Evolutionary conservation across 2,329 filamentous ascomycete genomes (phyloP), one percentile per base, ranked within the genome.

Genomic region (Chrysoporthe puriensis): DNA sequence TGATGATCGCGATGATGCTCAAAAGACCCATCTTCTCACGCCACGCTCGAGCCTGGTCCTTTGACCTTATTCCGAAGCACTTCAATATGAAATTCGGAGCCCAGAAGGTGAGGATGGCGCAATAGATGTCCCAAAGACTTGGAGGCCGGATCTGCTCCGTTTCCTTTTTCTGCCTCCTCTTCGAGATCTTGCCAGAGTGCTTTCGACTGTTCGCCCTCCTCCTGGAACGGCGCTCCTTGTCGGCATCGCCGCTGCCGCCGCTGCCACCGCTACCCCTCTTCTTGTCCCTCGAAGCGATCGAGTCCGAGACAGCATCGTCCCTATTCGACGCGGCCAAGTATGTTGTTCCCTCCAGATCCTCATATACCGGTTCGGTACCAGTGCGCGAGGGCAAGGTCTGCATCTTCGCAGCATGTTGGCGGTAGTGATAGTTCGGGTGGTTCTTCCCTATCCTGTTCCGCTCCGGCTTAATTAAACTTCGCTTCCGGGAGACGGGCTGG

Each of bases 1-100:
- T 96, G 76, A 98, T 94, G 69, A 91, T 76, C 43, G 97, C 76
- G 76, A 99, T 99, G 76, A 99, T 89, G 80, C 94, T 97, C 81
- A 97, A 92, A 68, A 99, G 82, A 2, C 96, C 96, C 84, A 99
- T 96, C 85, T 99, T 99, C 78, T 99, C 96, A 72, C 96, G 88
- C 96, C 96, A 99, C 2, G 96, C 96, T 74, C 93, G 88, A 76
- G 94, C 91, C 78, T 98, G 93, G 18, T 91, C 93, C 78, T 92
- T 96, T 58, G 92, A 86, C 8, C 89, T 88, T 84, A 92, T 96
- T 50, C 94, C 94, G 75, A 94, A 96, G 79, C 93, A 97, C 72
- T 86, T 88, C 65, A 99, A 83, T 40, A 97, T 80, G 70, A 95
- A 91, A 76, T 94, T 90, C 0, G 96, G 96, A 67, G 89, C 91